Evolutionary conservation across 2,329 filamentous ascomycete genomes (phyloP).

Genomic region (Calonectria fujianensis): DNA sequence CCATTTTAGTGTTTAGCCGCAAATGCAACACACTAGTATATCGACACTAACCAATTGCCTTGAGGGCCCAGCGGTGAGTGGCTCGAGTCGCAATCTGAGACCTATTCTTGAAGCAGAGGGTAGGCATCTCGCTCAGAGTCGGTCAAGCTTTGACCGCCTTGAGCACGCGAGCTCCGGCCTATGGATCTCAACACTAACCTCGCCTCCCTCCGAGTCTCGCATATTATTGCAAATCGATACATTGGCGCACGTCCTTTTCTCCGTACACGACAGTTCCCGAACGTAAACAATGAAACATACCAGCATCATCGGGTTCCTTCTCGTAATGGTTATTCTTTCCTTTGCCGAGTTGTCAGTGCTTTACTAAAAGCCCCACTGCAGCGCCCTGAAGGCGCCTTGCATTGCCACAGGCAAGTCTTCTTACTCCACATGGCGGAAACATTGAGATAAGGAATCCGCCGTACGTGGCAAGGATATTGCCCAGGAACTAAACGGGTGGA

Average conservation of each 20-base stretch:
- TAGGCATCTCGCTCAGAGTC: neutral
- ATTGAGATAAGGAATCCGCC: slow-evolving; percentile 16
- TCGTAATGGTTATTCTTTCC: neutral
- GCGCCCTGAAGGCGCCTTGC: slow-evolving; percentile 17
- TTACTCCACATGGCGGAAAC: neutral
- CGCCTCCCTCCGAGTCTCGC: neutral
- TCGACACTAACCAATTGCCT: neutral
- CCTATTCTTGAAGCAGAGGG: neutral
- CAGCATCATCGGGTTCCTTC: neutral
- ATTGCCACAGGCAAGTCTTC: neutral
- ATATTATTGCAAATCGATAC: neutral
- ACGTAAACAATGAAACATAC: neutral
- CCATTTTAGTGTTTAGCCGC: neutral
- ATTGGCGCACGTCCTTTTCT: too few species aligned
- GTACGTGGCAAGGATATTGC: slow-evolving; percentile 1
- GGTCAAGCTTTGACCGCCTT: slow-evolving; percentile 14
- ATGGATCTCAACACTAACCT: neutral
- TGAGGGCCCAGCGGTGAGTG: neutral
- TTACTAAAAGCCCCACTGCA: slow-evolving; percentile 7
- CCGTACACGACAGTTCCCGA: neutral
- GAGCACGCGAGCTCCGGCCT: neutral
- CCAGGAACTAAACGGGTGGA: too few species aligned
- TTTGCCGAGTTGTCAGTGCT: slow-evolving; percentile 12
- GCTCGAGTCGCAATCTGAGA: neutral
- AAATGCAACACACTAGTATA: neutral